Percentiles rank a stretch among this genome's conserved stretches.
These are phyloP conservation scores for Flammula alnicola DNA, from an alignment of 1,284 basidiomycete species.

Conservation along the genomic window DNA sequence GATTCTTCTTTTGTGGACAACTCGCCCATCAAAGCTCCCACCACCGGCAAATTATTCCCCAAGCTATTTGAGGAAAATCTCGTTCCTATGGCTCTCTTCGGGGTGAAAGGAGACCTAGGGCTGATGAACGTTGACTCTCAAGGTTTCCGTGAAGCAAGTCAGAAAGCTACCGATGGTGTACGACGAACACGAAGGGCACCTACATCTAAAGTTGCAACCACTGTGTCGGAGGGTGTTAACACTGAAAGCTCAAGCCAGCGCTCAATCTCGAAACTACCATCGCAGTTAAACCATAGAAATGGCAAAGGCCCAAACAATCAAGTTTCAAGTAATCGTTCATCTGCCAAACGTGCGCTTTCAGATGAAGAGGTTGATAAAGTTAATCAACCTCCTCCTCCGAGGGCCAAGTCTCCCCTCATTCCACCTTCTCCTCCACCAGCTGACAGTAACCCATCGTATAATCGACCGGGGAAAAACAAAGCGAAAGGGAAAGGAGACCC, in stretches of 20 bases:
- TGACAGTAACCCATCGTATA: conserved; percentile 26
- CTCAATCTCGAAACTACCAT: conserved; percentile 8
- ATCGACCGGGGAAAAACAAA: conserved; percentile 37
- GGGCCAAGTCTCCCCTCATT: conserved; percentile 39
- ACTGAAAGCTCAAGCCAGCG: background rate
- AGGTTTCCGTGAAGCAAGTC: background rate
- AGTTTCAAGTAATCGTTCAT: conserved; percentile 24
- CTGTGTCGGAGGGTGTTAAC: background rate
- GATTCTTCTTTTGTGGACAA: conserved; percentile 63
- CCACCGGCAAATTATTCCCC: conserved; percentile 62
- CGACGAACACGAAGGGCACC: background rate
- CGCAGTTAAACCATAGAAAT: background rate
- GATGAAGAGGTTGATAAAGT: conserved; percentile 23
- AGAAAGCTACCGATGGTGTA: background rate
- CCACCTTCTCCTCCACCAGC: conserved; percentile 69
- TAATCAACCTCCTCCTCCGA: conserved; percentile 11
- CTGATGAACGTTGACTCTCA: background rate
- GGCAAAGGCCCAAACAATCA: conserved; percentile 1
- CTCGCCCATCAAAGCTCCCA: conserved; percentile 68
- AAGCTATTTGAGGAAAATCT: conserved; percentile 65
- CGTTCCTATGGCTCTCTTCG: conserved; percentile 32
- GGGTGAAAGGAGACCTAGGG: conserved; percentile 15
- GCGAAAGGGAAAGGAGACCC: conserved; percentile 41
- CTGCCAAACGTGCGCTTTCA: conserved; percentile 35
- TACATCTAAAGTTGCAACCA: background rate